Conservation (phyloP, 768 basidiomycete species). For the Sporobolomyces roseus region DNA sequence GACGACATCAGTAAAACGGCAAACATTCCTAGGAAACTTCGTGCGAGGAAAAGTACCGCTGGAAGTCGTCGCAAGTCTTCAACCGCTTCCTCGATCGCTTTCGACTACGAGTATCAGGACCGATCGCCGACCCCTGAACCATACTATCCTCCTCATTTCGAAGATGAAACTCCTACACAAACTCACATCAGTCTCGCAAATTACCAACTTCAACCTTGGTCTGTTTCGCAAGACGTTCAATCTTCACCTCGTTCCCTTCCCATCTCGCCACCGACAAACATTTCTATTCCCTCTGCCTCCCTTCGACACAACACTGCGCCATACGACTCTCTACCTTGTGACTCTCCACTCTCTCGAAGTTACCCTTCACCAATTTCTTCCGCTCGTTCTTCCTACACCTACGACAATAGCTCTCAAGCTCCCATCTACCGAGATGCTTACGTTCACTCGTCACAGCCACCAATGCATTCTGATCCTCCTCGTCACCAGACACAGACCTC, state of each 20-base stretch:
- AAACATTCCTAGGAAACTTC: constrained; percentile 20
- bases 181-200: constrained; percentile 1
- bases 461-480: too few relatives aligned
- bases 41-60: constrained; percentile 11
- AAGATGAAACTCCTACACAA: background rate
- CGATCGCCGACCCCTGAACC: constrained; percentile 7
- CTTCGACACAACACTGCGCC: background rate
- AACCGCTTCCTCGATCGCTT: constrained; percentile 14
- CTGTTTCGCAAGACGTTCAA: background rate
- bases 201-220: constrained; percentile 27
- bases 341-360: background rate
- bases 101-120: constrained; percentile 13
- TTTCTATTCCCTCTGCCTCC: background rate
- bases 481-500: too few relatives aligned
- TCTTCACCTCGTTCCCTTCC: background rate
- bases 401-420: background rate
- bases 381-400: background rate
- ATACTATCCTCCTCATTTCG: background rate
- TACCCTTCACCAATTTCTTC: background rate
- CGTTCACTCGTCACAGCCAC: background rate
- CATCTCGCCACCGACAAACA: background rate
- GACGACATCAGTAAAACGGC: constrained; percentile 15
- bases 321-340: background rate
- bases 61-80: constrained; percentile 8
- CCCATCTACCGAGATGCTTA: background rate